These are phyloP conservation scores for Dryas drummondii DNA, from an alignment of 306 rosid species.

Conservation along the genomic window DNA sequence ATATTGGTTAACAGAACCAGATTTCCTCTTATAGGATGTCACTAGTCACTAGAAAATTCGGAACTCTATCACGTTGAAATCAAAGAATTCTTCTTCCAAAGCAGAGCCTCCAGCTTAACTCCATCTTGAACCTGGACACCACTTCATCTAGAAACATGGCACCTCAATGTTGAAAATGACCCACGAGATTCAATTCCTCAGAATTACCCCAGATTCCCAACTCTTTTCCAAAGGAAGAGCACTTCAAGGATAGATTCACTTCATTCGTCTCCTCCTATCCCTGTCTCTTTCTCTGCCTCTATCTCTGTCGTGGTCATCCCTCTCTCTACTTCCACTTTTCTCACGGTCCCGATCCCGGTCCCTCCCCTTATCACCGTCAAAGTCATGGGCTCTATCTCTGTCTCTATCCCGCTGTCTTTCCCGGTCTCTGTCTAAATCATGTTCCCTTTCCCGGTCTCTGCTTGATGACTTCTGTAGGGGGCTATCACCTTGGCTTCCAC, in stretches of 20 bases:
- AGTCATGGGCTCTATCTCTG: constrained; percentile 45
- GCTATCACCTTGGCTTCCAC: constrained; percentile 67
- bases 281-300: constrained; percentile 57
- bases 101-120: constrained; percentile 15
- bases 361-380: constrained; percentile 54
- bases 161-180: constrained; percentile 12
- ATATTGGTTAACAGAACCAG: constrained; percentile 20
- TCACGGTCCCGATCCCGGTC: constrained; percentile 54
- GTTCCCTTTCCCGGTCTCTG: constrained; percentile 76
- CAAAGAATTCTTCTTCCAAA: constrained; percentile 24
- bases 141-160: constrained; percentile 23
- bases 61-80: constrained; percentile 10
- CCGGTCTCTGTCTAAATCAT: constrained; percentile 55
- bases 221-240: constrained; percentile 7
- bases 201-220: constrained; percentile 6
- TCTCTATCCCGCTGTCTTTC: constrained; percentile 61
- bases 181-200: neutral
- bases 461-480: constrained; percentile 59
- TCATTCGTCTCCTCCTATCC: constrained; percentile 68
- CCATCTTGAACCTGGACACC: neutral
- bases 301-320: constrained; percentile 81
- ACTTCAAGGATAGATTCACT: constrained; percentile 36
- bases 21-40: constrained; percentile 21
- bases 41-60: neutral
- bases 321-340: constrained; percentile 91